Evolutionary conservation across 192 early-diverging fungal genomes (phyloP).

Genomic region (Gaertneriomyces semiglobifer): DNA sequence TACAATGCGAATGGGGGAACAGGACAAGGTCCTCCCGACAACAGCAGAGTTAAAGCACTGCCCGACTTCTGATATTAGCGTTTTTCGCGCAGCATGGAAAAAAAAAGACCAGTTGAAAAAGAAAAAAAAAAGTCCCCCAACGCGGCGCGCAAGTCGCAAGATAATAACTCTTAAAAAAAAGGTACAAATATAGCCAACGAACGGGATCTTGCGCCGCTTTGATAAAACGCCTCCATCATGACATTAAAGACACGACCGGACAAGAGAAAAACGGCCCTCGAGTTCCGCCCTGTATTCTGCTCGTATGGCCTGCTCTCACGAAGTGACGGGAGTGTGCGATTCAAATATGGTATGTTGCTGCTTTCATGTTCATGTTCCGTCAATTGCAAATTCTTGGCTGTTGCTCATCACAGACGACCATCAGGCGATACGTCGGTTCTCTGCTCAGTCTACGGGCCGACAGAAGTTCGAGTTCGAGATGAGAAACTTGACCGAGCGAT

Average conservation of each 20-base stretch:
- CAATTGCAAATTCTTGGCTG: not conserved
- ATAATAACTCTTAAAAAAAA: too few relatives aligned
- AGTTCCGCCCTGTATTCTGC: slow-evolving; percentile 28
- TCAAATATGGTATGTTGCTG: slow-evolving; percentile 61
- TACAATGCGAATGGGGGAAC: too few relatives aligned
- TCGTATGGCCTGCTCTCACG: slow-evolving; percentile 53
- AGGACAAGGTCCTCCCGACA: too few relatives aligned
- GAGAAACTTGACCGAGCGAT: slow-evolving; percentile 85
- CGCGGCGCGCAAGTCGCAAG: too few relatives aligned
- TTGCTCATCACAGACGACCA: not conserved
- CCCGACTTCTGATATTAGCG: too few relatives aligned
- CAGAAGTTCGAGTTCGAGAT: slow-evolving; percentile 79
- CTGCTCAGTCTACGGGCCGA: slow-evolving; percentile 80
- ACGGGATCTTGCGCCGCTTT: too few relatives aligned
- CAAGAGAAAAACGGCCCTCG: slow-evolving; percentile 12
- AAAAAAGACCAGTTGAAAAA: too few relatives aligned
- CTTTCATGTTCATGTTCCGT: too few relatives aligned
- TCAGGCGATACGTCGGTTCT: slow-evolving; percentile 70
- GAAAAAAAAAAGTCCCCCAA: too few relatives aligned
- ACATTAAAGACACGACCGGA: slow-evolving; percentile 15
- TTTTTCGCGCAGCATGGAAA: too few relatives aligned
- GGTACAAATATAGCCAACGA: too few relatives aligned
- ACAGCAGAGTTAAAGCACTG: too few relatives aligned
- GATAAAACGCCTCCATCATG: not conserved
- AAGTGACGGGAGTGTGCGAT: slow-evolving; percentile 83